These are phyloP conservation scores for Parasarocladium wereldwijsianum DNA, from an alignment of 2,329 filamentous ascomycete genomes.

Conservation along the genomic window DNA sequence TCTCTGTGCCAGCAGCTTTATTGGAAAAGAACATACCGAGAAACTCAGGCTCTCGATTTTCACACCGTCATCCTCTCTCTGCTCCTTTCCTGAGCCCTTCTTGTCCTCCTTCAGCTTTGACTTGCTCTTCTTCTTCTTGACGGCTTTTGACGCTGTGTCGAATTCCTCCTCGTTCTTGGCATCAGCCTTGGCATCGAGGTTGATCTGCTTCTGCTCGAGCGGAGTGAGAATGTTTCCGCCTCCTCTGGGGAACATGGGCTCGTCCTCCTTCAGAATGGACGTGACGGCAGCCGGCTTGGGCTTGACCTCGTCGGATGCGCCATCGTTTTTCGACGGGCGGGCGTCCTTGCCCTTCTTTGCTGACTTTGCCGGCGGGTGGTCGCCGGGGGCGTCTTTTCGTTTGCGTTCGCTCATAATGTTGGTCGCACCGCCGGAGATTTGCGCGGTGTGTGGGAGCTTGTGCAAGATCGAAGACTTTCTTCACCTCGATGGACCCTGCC, in stretches of 20 bases:
- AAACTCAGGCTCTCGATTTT: constrained; percentile 80
- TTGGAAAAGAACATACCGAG: constrained; percentile 45
- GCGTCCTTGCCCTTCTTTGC: constrained; percentile 29
- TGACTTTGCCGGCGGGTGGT: constrained; percentile 31
- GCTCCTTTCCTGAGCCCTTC: constrained; percentile 33
- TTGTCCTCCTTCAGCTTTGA: constrained; percentile 33
- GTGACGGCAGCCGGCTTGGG: constrained; percentile 20
- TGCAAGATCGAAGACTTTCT: constrained; percentile 8
- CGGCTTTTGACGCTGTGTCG: constrained; percentile 27
- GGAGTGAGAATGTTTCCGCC: constrained; percentile 84
- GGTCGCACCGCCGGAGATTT: constrained; percentile 10
- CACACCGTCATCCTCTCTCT: constrained; percentile 36
- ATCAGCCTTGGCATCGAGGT: constrained; percentile 83
- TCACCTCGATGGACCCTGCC: constrained; percentile 4
- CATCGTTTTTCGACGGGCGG: constrained; percentile 32
- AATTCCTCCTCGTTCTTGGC: constrained; percentile 75
- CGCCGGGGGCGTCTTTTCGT: constrained; percentile 41
- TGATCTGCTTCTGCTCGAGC: constrained; percentile 90
- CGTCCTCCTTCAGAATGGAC: constrained; percentile 55
- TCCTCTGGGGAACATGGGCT: constrained; percentile 81
- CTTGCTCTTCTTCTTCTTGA: constrained; percentile 43
- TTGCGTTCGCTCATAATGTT: constrained; percentile 40
- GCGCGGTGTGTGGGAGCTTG: too few relatives aligned
- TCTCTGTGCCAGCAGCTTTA: constrained; percentile 7
- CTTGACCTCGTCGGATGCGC: constrained; percentile 14